phyloP scores from a whole-genome alignment of 1,284 basidiomycete genomes.

The Coriolopsis trogii region DNA sequence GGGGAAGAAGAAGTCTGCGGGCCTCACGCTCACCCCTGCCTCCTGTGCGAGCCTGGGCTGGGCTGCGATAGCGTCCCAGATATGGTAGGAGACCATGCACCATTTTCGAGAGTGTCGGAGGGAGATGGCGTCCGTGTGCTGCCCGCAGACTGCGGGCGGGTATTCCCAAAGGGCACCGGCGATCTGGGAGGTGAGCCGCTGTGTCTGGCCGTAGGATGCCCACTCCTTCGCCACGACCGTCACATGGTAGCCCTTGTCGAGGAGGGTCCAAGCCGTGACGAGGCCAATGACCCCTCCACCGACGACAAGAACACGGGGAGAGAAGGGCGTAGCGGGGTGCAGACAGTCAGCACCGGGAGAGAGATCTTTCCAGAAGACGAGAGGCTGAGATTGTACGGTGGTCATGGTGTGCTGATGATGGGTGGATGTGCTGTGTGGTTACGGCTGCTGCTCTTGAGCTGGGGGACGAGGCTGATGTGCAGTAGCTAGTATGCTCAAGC shows the following conservation, averaged over 20 bases:
- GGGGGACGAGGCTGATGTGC: no score
- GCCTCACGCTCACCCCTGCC: constrained; percentile 28
- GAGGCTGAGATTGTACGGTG: background rate
- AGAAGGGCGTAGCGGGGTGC: constrained; percentile 9
- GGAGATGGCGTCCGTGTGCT: constrained; percentile 37
- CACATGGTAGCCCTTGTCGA: constrained; percentile 36
- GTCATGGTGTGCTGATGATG: background rate
- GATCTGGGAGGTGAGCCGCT: constrained; percentile 37
- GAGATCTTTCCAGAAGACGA: constrained; percentile 15
- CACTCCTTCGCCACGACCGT: constrained; percentile 34
- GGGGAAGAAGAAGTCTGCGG: constrained; percentile 39
- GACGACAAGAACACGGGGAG: constrained; percentile 26
- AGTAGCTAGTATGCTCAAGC: no score
- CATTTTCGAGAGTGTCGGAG: constrained; percentile 35
- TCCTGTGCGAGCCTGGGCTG: constrained; percentile 17
- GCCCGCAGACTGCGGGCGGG: constrained; percentile 39
- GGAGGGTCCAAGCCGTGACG: constrained; percentile 35
- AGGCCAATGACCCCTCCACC: constrained; percentile 33
- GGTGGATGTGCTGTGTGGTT: background rate
- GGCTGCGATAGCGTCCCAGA: constrained; percentile 29
- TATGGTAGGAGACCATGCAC: constrained; percentile 38
- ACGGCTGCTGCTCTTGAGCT: no score
- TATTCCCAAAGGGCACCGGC: constrained; percentile 40
- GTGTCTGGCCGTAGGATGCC: constrained; percentile 21
- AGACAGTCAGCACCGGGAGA: constrained; percentile 1